Base-by-base conservation (phyloP, 768 basidiomycete genomes). In the Naganishia antarctica region DNA sequence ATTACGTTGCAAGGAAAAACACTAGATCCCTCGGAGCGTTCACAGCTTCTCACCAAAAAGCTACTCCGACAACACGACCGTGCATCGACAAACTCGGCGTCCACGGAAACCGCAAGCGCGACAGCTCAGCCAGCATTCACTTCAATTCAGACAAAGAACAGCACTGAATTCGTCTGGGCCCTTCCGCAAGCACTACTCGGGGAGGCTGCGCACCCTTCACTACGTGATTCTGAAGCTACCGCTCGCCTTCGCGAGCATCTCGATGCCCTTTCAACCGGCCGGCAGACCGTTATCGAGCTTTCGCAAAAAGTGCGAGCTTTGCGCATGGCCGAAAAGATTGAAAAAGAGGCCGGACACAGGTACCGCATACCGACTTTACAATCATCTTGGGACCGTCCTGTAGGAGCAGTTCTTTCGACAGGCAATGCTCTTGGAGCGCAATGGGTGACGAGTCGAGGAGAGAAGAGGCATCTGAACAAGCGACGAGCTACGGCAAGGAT, bases 391-490 rank as follows among this genome's bases (percentile, higher is more conserved):
- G 43, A 21, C 4, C 11, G 63, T n/a, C 63, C 50, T 28, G 40
- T 29, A 3, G 62, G 62, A 4, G 32, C 31, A 6, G 31, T 64
- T 1, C 43, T 58, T 29, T 43, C 63, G 15, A 16, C 16, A 16
- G 18, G 6, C 31, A 50, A 40, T 40, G 32, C n/a, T 16, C 43
- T 43, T 1, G 48, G 41, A 18, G 62, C 62, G 32, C 34, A 59
- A 13, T 64, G 63, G 63, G 57, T 58, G 45, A 51, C 53, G 29
- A 37, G 31, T 26, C 31, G 51, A n/a, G 57, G 53, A 3, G 63
- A 64, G 53, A 64, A 53, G 46, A 46, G 45, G 45, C 48, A 64
- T 29, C 48, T 64, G 63, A 64, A 59, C 32, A 64, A 58, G 44
- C 15, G 63, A 29, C n/a, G 63, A n/a, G 57, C 50, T 9, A 6